A percentile compares a stretch with the other conserved stretches of the same genome.
Evolutionary conservation across 208 protist species (phyloP).

Genomic region (Leishmania amazonensis): DNA sequence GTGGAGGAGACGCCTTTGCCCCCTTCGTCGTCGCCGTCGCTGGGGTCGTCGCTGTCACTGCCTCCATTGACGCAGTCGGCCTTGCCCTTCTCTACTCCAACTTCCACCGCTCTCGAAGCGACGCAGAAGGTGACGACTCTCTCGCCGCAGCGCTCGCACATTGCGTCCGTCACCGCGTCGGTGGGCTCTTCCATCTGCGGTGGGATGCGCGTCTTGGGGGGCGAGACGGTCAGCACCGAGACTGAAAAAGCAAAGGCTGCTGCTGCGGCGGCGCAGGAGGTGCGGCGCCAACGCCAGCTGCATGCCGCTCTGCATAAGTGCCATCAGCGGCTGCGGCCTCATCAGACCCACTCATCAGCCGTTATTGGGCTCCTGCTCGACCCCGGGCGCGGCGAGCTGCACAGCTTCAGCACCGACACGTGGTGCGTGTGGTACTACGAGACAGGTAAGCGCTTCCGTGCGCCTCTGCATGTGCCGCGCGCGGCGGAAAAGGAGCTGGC

Average conservation of each 20-base stretch:
- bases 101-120: neutral
- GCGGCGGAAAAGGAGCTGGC: constrained; percentile 55
- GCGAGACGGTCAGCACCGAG: neutral
- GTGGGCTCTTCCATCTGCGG: neutral
- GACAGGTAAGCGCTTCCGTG: constrained; percentile 44
- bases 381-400: constrained; percentile 35
- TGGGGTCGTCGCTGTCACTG: constrained; percentile 2
- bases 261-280: constrained; percentile 12
- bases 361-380: constrained; percentile 49
- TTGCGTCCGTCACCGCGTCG: neutral
- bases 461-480: constrained; percentile 37
- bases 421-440: constrained; percentile 69
- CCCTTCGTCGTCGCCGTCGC: neutral
- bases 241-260: constrained; percentile 1
- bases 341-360: constrained; percentile 48
- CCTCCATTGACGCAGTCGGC: neutral
- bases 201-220: neutral
- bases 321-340: constrained; percentile 37
- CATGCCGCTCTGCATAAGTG: constrained; percentile 16
- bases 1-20: neutral
- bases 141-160: no score
- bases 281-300: constrained; percentile 13
- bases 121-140: neutral
- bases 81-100: neutral
- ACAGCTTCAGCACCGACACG: constrained; percentile 69